phyloP scores from a whole-genome alignment of 352 stramenopile species.

The Plasmopara halstedii region DNA sequence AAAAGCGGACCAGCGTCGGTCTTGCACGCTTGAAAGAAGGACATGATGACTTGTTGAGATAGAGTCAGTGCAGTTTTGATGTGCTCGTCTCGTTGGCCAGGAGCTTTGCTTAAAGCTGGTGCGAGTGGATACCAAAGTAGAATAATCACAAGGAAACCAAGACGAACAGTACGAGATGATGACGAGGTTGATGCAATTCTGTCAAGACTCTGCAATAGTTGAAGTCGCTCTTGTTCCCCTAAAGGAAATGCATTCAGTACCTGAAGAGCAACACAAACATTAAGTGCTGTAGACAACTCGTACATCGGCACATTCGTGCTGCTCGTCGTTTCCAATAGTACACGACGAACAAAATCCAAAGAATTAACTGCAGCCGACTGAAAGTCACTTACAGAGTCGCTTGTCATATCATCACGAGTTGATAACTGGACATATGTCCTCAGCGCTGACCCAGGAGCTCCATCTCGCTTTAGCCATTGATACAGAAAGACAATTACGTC shows the following conservation, averaged over 20 bases:
- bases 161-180: conserved; percentile 32
- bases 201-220: conserved; percentile 39
- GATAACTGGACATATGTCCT: conserved; percentile 21
- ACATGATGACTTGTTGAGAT: conserved; percentile 51
- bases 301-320: conserved; percentile 11
- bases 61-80: conserved; percentile 40
- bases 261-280: conserved; percentile 42
- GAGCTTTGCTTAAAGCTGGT: conserved; percentile 44
- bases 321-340: conserved; percentile 21
- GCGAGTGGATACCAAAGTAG: conserved; percentile 50
- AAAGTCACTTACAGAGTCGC: conserved; percentile 5
- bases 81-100: conserved; percentile 49
- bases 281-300: conserved; percentile 25
- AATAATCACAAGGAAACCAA: conserved; percentile 50
- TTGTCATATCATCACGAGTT: conserved; percentile 3
- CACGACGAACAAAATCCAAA: conserved; percentile 9
- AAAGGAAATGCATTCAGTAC: conserved; percentile 40
- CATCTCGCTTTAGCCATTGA: conserved; percentile 29
- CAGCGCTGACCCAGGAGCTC: conserved; percentile 10
- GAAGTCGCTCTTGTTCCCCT: conserved; percentile 36
- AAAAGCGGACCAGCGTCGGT: conserved; percentile 45
- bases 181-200: conserved; percentile 15
- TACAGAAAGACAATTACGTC: conserved; percentile 37
- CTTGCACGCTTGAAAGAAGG: conserved; percentile 35
- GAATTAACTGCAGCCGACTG: conserved; percentile 10